phyloP scores from a whole-genome alignment of 257 asterid species.

The Perilla frutescens region DNA sequence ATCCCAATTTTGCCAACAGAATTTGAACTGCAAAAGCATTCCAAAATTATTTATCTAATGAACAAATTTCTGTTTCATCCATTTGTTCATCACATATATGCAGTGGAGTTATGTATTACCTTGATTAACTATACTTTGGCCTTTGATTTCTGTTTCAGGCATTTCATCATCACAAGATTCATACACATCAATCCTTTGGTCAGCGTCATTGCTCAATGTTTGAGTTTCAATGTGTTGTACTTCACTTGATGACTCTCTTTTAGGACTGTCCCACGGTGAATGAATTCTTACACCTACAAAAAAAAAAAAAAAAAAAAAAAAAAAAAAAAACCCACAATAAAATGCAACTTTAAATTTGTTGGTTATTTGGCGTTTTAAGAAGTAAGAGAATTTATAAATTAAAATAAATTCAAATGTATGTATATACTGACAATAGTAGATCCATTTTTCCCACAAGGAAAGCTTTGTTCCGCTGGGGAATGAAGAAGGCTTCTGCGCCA shows the following conservation, averaged over 20 bases:
- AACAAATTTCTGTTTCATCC: neutral
- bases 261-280: constrained; percentile 35
- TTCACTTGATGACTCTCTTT: neutral
- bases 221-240: neutral
- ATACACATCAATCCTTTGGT: constrained; percentile 3
- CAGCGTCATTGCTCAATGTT: neutral
- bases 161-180: constrained; percentile 36
- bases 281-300: neutral
- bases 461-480: constrained; percentile 46
- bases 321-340: too few species aligned
- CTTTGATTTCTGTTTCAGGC: too few species aligned
- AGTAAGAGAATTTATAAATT: too few species aligned
- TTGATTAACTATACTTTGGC: too few species aligned
- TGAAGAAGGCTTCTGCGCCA: constrained; percentile 56
- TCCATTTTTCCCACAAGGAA: constrained; percentile 41
- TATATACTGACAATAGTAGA: constrained; percentile 44
- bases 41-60: neutral
- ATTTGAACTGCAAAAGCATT: constrained; percentile 31
- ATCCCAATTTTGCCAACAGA: constrained; percentile 34
- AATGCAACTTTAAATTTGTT: too few species aligned
- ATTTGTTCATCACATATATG: too few species aligned
- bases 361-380: too few species aligned
- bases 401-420: too few species aligned
- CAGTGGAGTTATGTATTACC: too few species aligned
- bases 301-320: too few species aligned